Evolutionary conservation across 305 asterid species (phyloP).

Genomic region (Caryopteris hybrid): DNA sequence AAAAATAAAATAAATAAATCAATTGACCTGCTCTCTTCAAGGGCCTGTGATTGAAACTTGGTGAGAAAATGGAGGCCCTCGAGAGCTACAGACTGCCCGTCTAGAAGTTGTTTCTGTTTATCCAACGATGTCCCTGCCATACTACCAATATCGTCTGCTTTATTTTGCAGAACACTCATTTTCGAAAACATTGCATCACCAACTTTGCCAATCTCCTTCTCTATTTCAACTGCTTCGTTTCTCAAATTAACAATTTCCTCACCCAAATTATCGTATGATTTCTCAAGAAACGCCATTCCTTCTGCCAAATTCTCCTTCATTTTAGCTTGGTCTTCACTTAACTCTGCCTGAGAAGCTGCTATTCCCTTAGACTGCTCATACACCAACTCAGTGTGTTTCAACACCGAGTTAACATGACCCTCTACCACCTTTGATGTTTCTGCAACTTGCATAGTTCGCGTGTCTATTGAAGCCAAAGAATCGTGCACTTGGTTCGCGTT

Average conservation of each 20-base stretch:
- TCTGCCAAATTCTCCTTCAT: constrained; percentile 68
- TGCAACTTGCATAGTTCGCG: constrained; percentile 46
- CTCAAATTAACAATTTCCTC: constrained; percentile 46
- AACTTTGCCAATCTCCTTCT: constrained; percentile 67
- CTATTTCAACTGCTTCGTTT: constrained; percentile 61
- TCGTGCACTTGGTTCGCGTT: constrained; percentile 50
- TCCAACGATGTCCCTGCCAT: constrained; percentile 62
- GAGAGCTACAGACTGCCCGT: constrained; percentile 61
- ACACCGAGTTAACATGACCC: constrained; percentile 44
- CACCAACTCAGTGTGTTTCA: constrained; percentile 47
- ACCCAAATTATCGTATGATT: constrained; percentile 53
- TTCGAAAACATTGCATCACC: constrained; percentile 61
- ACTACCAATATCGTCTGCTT: constrained; percentile 65
- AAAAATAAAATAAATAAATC: too few species aligned
- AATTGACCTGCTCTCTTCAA: constrained; percentile 93
- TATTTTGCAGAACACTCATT: constrained; percentile 56
- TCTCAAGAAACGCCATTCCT: constrained; percentile 55
- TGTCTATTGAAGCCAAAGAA: constrained; percentile 47
- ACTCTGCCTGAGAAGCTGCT: constrained; percentile 60
- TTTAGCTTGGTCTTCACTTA: constrained; percentile 48
- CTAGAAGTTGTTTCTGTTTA: constrained; percentile 72
- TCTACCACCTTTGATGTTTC: constrained; percentile 53
- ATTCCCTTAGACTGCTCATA: constrained; percentile 65
- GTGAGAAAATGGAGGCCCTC: constrained; percentile 56
- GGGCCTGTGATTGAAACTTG: constrained; percentile 63